Evolutionary conservation across 768 basidiomycete genomes (phyloP).

Genomic region (Pholiota conissans): DNA sequence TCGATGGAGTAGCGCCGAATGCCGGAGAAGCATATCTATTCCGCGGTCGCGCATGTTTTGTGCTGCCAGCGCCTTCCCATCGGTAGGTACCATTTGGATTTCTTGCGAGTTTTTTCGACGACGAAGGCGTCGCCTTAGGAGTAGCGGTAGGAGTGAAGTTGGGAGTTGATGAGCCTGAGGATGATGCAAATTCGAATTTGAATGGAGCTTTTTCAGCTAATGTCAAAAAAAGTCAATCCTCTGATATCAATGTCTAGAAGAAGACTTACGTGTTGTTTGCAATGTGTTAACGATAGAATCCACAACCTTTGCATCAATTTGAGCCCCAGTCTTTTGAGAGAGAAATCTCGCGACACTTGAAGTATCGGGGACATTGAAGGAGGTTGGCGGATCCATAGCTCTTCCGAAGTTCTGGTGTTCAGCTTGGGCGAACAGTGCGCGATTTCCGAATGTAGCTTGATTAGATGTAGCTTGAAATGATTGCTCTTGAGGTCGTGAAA

Average conservation of each 20-base stretch:
- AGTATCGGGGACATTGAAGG: neutral
- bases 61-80: conserved; percentile 78
- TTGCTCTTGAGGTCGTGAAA: conserved; percentile 7
- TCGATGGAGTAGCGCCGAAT: conserved; percentile 56
- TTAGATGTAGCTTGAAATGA: neutral
- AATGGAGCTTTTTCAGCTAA: conserved; percentile 18
- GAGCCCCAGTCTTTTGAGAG: neutral
- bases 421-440: neutral
- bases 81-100: conserved; percentile 77
- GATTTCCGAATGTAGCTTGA: neutral
- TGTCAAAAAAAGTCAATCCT: neutral
- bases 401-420: neutral
- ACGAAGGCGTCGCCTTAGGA: conserved; percentile 8
- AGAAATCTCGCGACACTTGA: neutral
- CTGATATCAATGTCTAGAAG: neutral
- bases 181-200: conserved; percentile 16
- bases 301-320: neutral
- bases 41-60: conserved; percentile 46
- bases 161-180: conserved; percentile 2
- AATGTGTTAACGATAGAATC: neutral
- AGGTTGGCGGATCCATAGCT: conserved; percentile 3
- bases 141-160: conserved; percentile 26
- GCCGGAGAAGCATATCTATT: conserved; percentile 77
- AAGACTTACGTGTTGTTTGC: conserved; percentile 1
- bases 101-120: conserved; percentile 55